Conservation (phyloP, 2,329 filamentous ascomycete species). For the Pseudogymnoascus pannorum region DNA sequence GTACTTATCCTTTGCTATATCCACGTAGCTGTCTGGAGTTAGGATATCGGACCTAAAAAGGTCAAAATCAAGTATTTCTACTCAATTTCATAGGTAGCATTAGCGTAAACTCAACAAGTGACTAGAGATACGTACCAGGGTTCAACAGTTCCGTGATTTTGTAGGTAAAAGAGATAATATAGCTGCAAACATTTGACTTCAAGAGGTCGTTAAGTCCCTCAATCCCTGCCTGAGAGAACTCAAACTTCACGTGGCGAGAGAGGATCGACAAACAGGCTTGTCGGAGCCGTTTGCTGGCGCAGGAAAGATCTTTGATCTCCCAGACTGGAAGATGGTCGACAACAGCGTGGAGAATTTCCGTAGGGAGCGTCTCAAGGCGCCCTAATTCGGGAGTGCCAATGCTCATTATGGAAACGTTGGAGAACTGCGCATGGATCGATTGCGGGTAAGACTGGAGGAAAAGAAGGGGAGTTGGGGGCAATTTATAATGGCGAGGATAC, state of each 20-base stretch:
- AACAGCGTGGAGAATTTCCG: constrained; percentile 10
- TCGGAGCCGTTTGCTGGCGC: constrained; percentile 12
- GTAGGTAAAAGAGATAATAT: constrained; percentile 14
- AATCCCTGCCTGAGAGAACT: constrained; percentile 12
- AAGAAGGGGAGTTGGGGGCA: no score
- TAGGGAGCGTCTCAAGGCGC: not conserved
- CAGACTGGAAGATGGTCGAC: constrained; percentile 7
- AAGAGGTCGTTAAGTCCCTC: constrained; percentile 11
- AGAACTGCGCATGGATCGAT: not conserved
- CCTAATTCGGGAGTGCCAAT: not conserved
- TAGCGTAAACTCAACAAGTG: not conserved
- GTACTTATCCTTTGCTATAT: constrained; percentile 12
- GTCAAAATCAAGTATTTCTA: constrained; percentile 10
- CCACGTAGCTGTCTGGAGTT: constrained; percentile 13
- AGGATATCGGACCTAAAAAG: constrained; percentile 14
- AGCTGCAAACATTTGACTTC: constrained; percentile 12
- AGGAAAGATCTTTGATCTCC: constrained; percentile 12
- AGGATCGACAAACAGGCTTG: constrained; percentile 10
- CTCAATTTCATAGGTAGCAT: not conserved
- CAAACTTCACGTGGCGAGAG: constrained; percentile 13
- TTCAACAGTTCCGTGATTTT: constrained; percentile 12
- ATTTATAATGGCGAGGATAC: no score
- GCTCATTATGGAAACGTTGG: not conserved
- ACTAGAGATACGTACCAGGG: not conserved
- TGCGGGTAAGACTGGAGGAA: not conserved